These are phyloP conservation scores for Fusarium brachygibbosum DNA, from an alignment of 2,329 filamentous ascomycete species.

Conservation along the genomic window DNA sequence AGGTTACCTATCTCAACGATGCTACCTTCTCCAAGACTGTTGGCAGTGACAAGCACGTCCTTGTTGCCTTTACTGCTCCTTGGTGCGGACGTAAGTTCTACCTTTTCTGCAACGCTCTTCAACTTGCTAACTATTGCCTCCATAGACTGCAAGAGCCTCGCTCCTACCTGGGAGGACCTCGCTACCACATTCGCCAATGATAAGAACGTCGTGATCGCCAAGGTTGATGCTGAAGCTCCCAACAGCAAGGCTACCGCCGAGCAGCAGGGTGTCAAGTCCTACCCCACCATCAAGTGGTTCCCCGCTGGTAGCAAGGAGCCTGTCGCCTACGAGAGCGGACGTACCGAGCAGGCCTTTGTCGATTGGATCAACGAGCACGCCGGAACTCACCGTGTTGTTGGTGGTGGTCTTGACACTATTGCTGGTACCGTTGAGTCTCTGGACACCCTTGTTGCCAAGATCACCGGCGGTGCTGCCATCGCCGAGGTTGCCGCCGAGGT, in stretches of 20 bases:
- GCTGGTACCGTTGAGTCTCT: slow-evolving; percentile 87
- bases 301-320: slow-evolving; percentile 82
- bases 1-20: slow-evolving; percentile 85
- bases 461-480: slow-evolving; percentile 73
- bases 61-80: slow-evolving; percentile 97
- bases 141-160: slow-evolving; percentile 94
- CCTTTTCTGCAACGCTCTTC: background rate
- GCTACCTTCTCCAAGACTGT: slow-evolving; percentile 80
- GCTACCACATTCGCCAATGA: slow-evolving; percentile 86
- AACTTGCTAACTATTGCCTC: slow-evolving; percentile 33
- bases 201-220: slow-evolving; percentile 85
- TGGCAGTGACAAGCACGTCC: slow-evolving; percentile 87
- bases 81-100: slow-evolving; percentile 93
- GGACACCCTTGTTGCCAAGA: slow-evolving; percentile 81
- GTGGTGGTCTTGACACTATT: slow-evolving; percentile 81
- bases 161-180: slow-evolving; percentile 89
- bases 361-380: slow-evolving; percentile 89
- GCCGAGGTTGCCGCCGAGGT: slow-evolving; percentile 77
- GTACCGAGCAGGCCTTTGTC: slow-evolving; percentile 81
- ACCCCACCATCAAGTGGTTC: slow-evolving; percentile 99
- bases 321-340: slow-evolving; percentile 79
- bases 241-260: slow-evolving; percentile 83
- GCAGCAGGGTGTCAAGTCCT: slow-evolving; percentile 83
- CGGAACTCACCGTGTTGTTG: slow-evolving; percentile 85
- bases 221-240: slow-evolving; percentile 92